Conservation (phyloP, 202 grass and related monocot species). For the Dendrocalamus latiflorus region DNA sequence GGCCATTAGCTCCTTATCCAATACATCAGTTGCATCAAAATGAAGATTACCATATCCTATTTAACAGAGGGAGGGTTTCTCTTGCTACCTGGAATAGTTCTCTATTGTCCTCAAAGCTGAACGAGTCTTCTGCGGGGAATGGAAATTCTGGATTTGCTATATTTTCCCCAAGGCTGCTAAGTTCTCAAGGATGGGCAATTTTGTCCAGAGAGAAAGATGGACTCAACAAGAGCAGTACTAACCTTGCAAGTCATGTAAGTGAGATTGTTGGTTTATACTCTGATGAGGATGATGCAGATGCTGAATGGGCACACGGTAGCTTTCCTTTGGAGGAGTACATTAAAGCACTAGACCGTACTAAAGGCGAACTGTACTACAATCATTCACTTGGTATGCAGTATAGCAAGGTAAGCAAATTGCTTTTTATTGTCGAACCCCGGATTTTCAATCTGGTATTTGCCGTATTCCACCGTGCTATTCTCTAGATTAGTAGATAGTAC, state of each 20-base stretch:
- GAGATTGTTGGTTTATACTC: conserved; percentile 70
- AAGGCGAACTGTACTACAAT: conserved; percentile 95
- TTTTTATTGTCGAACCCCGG: too few species aligned
- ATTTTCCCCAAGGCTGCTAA: conserved; percentile 70
- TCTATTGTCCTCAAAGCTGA: conserved; percentile 41
- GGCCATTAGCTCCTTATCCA: conserved; percentile 82
- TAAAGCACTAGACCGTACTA: conserved; percentile 87
- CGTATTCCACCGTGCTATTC: too few species aligned
- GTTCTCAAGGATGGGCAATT: conserved; percentile 58
- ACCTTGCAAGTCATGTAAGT: conserved; percentile 35
- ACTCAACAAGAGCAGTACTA: conserved; percentile 30
- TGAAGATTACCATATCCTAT: conserved; percentile 64
- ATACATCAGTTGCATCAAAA: conserved; percentile 79
- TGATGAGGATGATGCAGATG: conserved; percentile 57
- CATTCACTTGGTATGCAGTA: conserved; percentile 96
- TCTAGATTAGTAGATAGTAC: too few species aligned
- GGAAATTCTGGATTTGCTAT: conserved; percentile 72
- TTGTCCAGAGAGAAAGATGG: conserved; percentile 50
- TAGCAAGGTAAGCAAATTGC: conserved; percentile 57
- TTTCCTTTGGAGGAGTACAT: conserved; percentile 98
- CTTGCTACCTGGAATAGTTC: conserved; percentile 65
- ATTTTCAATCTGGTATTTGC: too few species aligned
- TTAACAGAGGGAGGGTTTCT: conserved; percentile 75
- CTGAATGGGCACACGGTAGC: conserved; percentile 85
- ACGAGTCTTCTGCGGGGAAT: conserved; percentile 17